Evolutionary conservation across 2,329 filamentous ascomycete species (phyloP), one percentile per base, ranked within the genome.

Genomic region (Aspergillus sp.): DNA sequence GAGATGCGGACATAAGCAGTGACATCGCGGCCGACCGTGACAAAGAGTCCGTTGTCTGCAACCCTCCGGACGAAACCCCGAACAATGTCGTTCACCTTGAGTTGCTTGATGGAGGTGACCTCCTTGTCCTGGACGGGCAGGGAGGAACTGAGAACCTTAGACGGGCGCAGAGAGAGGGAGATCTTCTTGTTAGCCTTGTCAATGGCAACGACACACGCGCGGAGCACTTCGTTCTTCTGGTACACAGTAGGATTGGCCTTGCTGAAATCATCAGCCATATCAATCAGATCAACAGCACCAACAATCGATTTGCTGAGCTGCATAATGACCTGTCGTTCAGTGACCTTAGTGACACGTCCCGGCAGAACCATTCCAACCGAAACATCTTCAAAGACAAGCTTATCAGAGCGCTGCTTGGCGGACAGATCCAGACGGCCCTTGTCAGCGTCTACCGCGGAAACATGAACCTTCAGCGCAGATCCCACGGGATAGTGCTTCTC

Each of bases 61-160:
- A 98, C 87, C 66, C 92, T 91, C 79, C 92, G 96, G 69, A 99
- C 86, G 70, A 99, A 98, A 3, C 96, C 96, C 58, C 95, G 90
- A 13, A 96, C 82, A 30, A 97, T 80, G 63, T 96, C 89, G 62
- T 93, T 91, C 41, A 87, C 79, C 59, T 89, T 87, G 32, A 99
- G 72, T 66, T 96, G 87, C n/a, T 86, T 81, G 50, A 88, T 78
- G 17, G 85, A 85, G 12, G 82, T 85, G 65, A 99, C 87, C 69
- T 97, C 92, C 39, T 85, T 87, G 73, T 99, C 95, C 70, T 88
- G 87, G 49, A 97, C 86, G 1, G 88, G 84, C 3, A 96, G 80
- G 1, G 90, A 90, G 1, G 94, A 97, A 78, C 91, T 96, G 63
- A 98, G 81, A 43, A 97, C 90, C 65, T 91, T 91, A 0, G 94